Evolutionary conservation across 257 asterid genomes (phyloP).

Genomic region (Galeopsis tetrahit): DNA sequence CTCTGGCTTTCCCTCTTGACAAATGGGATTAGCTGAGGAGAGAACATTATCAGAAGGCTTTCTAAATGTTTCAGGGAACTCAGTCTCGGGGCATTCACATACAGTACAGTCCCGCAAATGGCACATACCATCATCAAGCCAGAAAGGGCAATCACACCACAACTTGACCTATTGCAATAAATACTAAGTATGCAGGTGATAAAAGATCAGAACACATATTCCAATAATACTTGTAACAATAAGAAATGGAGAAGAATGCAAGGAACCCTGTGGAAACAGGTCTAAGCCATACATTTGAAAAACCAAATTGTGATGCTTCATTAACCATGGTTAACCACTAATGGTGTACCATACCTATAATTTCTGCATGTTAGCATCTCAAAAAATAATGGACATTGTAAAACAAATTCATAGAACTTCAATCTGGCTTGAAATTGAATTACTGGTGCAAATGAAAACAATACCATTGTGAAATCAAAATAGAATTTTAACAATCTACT

Average conservation of each 20-base stretch:
- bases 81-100: conserved; percentile 74
- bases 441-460: conserved; percentile 1
- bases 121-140: conserved; percentile 77
- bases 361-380: not conserved
- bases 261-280: conserved; percentile 10
- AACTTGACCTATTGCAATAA: conserved; percentile 52
- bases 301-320: not conserved
- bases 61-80: conserved; percentile 59
- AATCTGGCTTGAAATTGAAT: not conserved
- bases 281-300: not conserved
- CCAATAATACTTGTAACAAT: conserved; percentile 11
- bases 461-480: conserved; percentile 2
- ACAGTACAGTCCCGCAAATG: conserved; percentile 62
- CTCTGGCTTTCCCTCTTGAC: conserved; percentile 65
- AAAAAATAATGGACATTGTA: not conserved
- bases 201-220: not conserved
- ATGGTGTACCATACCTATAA: not conserved
- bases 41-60: conserved; percentile 36
- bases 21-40: conserved; percentile 50
- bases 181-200: conserved; percentile 1
- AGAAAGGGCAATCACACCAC: conserved; percentile 82
- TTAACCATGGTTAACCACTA: conserved; percentile 18
- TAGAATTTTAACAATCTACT: not conserved
- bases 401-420: not conserved
- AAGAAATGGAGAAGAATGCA: conserved; percentile 4